phyloP scores from a whole-genome alignment of 2,329 filamentous ascomycete species.

The Beauveria sp. region DNA sequence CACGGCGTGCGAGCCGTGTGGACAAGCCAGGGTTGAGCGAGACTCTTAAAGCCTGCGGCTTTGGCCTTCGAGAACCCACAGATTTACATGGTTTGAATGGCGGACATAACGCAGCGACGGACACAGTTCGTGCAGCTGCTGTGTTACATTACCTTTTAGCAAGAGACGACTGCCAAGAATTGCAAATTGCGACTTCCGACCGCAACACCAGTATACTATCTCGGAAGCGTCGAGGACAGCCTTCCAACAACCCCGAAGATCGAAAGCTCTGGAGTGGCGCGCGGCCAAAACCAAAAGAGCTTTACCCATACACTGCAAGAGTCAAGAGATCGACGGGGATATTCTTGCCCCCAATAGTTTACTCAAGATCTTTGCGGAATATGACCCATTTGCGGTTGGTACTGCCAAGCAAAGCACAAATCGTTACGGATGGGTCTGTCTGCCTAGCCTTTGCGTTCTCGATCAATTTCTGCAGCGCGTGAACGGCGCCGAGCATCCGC shows the following conservation, averaged over 20 bases:
- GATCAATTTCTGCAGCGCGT: background rate
- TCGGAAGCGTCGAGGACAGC: background rate
- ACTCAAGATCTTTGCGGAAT: background rate
- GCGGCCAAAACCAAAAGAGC: background rate
- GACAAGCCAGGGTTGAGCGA: background rate
- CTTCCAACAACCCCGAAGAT: background rate
- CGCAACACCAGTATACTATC: background rate
- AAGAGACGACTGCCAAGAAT: background rate
- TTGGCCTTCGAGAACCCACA: background rate
- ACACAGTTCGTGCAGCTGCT: background rate
- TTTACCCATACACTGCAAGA: conserved; percentile 1
- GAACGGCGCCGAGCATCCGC: background rate
- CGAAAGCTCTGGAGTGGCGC: background rate
- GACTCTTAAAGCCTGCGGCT: background rate
- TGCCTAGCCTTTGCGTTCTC: background rate
- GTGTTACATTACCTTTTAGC: background rate
- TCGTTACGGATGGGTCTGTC: conserved; percentile 1
- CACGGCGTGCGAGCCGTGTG: background rate
- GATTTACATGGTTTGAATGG: background rate
- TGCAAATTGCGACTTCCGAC: background rate
- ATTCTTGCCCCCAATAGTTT: background rate
- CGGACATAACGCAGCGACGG: background rate
- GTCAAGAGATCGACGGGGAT: background rate
- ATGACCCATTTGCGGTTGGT: background rate
- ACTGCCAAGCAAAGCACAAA: background rate